These are phyloP conservation scores for Monilinia vaccinii-corymbosi DNA, from an alignment of 2,329 filamentous ascomycete genomes.

Conservation along the genomic window DNA sequence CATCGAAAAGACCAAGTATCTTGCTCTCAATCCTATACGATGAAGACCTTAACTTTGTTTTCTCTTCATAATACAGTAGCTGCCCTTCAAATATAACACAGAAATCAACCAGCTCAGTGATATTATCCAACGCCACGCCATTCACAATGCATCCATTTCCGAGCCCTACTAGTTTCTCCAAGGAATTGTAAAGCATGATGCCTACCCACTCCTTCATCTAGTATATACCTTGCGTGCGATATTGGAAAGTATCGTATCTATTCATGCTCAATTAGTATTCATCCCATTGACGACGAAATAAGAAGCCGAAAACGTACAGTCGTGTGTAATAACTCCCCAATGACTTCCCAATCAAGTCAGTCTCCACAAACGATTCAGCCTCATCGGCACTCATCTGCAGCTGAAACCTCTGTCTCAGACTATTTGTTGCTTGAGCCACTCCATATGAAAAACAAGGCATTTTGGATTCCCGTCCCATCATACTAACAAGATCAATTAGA, in stretches of 20 bases:
- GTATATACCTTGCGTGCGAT: constrained; percentile 81
- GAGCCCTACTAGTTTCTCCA: neutral
- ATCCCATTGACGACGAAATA: neutral
- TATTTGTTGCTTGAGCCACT: constrained; percentile 59
- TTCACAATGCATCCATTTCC: neutral
- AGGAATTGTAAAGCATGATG: neutral
- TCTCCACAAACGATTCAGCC: constrained; percentile 72
- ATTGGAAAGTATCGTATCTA: constrained; percentile 80
- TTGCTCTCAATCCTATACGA: neutral
- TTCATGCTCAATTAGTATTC: constrained; percentile 8
- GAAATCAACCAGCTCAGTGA: constrained; percentile 3
- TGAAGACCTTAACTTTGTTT: neutral
- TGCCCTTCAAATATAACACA: neutral
- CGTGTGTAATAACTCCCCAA: constrained; percentile 81
- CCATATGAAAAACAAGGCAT: constrained; percentile 79
- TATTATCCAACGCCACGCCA: constrained; percentile 7
- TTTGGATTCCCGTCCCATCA: constrained; percentile 76
- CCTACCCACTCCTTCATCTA: constrained; percentile 30
- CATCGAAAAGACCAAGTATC: neutral
- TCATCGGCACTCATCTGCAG: constrained; percentile 75
- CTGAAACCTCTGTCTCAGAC: constrained; percentile 67
- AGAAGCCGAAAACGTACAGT: constrained; percentile 47
- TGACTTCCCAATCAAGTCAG: constrained; percentile 69
- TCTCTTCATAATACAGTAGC: neutral
- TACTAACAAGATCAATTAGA: constrained; percentile 70